Evolutionary conservation across 345 rosid species (phyloP), one percentile per base, ranked within the genome.

Genomic region (Populus alba): DNA sequence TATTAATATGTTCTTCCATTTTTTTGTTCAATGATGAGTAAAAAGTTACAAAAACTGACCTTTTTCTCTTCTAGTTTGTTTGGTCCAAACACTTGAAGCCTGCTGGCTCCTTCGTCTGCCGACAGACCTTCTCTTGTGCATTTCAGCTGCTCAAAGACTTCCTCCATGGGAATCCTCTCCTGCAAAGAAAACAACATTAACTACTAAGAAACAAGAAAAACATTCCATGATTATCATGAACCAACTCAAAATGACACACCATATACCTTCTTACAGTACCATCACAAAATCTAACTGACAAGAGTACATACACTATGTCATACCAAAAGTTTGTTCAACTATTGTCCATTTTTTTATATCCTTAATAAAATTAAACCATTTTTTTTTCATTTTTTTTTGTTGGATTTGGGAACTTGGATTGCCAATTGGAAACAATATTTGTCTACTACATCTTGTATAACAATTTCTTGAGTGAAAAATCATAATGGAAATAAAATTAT

Each of bases 41-140:
- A 11, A 38, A 70, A 70, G 38, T 70, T 38, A 53, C 57, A 59
- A 65, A 59, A 53, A 11, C 23, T 57, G 29, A 91, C 98, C 94
- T 90, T 92, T 83, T 92, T 94, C 89, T 94, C 97, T 86, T 94
- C 93, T 51, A 94, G 90, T 83, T 92, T 94, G 92, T 94, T 94
- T 57, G 94, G 98, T 66, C 98, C 98, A 83, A 92, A 94, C 66
- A 88, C 89, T 41, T 86, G 87, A 39, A 94, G 92, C 84, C 98
- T 82, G 72, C 81, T 68, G 80, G 87, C 85, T 75, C 96, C 98
- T 85, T 92, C 94, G 68, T 89, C 91, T 45, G 88, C 11, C 6
- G 88, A 81, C 69, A 94, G 89, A 71, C 85, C 85, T 82, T 67
- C 82, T 66, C 79, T 35, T 70, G 80, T 38, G 68, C 85, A 82